A percentile compares a stretch with the other conserved stretches of the same genome.
Evolutionary conservation across 768 basidiomycete genomes (phyloP).

Genomic region (Lentinula aciculospora): DNA sequence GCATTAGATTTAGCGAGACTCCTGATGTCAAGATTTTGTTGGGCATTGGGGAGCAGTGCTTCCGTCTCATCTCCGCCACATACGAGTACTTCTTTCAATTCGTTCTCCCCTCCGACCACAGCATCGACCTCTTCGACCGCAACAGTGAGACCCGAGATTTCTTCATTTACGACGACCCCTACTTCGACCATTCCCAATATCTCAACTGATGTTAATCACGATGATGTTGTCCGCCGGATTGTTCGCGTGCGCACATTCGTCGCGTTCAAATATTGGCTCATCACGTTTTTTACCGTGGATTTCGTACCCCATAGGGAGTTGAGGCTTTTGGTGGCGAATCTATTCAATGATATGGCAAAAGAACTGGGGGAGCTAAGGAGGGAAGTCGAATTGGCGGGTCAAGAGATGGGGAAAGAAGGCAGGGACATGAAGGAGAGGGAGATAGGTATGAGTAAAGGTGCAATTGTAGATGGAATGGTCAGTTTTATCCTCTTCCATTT

Average conservation of each 20-base stretch:
- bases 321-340: conserved; percentile 64
- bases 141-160: not conserved
- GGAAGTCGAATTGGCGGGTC: not conserved
- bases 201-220: conserved; percentile 26
- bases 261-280: conserved; percentile 84
- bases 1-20: conserved; percentile 77
- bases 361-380: conserved; percentile 51
- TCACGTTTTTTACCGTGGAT: conserved; percentile 87
- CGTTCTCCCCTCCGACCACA: not conserved
- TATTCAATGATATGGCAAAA: conserved; percentile 72
- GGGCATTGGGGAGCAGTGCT: conserved; percentile 52
- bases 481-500: conserved; percentile 20
- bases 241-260: conserved; percentile 88
- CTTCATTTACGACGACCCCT: not conserved
- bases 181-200: not conserved
- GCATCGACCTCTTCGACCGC: not conserved
- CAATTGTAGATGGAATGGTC: conserved; percentile 62
- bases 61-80: not conserved
- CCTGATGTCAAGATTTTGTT: conserved; percentile 83
- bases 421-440: conserved; percentile 2
- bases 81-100: not conserved
- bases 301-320: conserved; percentile 79
- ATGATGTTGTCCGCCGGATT: conserved; percentile 68
- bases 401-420: not conserved
- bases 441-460: not conserved